A percentile compares a stretch with the other conserved stretches of the same genome.
Evolutionary conservation across 768 basidiomycete genomes (phyloP).

Genomic region (Sporobolomyces pararoseus): DNA sequence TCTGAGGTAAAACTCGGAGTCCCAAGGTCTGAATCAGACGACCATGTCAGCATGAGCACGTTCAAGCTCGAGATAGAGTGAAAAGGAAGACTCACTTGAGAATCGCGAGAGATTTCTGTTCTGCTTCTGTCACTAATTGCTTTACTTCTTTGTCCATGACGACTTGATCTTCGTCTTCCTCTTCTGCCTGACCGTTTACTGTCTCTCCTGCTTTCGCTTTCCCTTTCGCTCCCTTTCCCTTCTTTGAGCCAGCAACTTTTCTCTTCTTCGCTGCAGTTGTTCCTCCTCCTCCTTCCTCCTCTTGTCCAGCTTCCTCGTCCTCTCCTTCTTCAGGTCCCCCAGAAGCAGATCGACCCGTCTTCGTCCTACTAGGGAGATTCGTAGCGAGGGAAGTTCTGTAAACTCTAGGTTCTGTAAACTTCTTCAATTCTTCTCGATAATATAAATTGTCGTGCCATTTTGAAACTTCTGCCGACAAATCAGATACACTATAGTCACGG

Average conservation of each 20-base stretch:
- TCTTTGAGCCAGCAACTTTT: no score
- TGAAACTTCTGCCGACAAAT: not conserved
- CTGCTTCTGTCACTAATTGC: not conserved
- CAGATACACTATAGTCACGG: not conserved
- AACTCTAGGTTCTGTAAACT: not conserved
- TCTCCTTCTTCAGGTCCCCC: not conserved
- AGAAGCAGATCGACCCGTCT: not conserved
- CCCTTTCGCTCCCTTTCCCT: not conserved
- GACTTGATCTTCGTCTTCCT: not conserved
- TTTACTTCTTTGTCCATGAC: not conserved
- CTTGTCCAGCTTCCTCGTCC: not conserved
- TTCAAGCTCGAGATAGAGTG: not conserved
- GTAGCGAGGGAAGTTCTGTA: no score
- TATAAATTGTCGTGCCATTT: constrained; percentile 6
- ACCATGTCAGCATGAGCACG: not conserved
- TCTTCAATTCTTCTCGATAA: constrained; percentile 8
- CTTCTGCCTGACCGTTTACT: not conserved
- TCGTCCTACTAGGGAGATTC: not conserved
- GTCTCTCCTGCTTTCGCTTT: not conserved
- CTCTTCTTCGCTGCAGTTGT: not conserved
- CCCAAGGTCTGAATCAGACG: not conserved
- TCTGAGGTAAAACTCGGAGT: not conserved
- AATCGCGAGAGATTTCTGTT: not conserved
- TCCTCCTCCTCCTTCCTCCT: not conserved
- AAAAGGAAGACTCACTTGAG: not conserved